These are phyloP conservation scores for Phytopythium chamaehyphon DNA, from an alignment of 352 stramenopile species.

Conservation along the genomic window DNA sequence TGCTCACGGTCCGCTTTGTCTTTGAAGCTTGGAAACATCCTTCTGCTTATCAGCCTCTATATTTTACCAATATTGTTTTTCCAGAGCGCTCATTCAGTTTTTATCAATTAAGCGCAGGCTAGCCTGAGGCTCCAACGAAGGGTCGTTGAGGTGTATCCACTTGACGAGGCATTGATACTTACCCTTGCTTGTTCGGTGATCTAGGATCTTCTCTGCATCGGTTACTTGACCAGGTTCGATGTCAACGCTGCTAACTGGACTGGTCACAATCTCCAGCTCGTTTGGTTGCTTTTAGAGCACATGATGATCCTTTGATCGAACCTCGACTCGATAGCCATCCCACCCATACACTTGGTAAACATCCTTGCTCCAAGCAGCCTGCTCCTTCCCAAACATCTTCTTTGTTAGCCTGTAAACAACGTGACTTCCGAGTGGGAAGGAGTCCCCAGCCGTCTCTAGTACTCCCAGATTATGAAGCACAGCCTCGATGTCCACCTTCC, in stretches of 20 bases:
- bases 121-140: slow-evolving; percentile 13
- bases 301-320: slow-evolving; percentile 29
- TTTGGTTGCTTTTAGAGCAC: slow-evolving; percentile 16
- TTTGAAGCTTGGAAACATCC: slow-evolving; percentile 18
- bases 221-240: slow-evolving; percentile 17
- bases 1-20: slow-evolving; percentile 4
- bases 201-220: slow-evolving; percentile 15
- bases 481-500: slow-evolving; percentile 16
- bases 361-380: slow-evolving; percentile 13
- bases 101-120: slow-evolving; percentile 16
- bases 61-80: slow-evolving; percentile 1
- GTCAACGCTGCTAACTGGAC: slow-evolving; percentile 8
- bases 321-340: slow-evolving; percentile 16
- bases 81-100: not conserved
- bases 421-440: slow-evolving; percentile 7
- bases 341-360: slow-evolving; percentile 16
- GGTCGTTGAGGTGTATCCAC: slow-evolving; percentile 13
- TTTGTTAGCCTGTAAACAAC: slow-evolving; percentile 15
- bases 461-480: slow-evolving; percentile 18
- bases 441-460: slow-evolving; percentile 6
- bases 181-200: slow-evolving; percentile 10
- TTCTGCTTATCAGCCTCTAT: not conserved
- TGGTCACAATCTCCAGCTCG: slow-evolving; percentile 16
- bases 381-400: slow-evolving; percentile 18
- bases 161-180: slow-evolving; percentile 25